phyloP scores from a whole-genome alignment of 306 rosid genomes.

The Herpetospermum pedunculosum region DNA sequence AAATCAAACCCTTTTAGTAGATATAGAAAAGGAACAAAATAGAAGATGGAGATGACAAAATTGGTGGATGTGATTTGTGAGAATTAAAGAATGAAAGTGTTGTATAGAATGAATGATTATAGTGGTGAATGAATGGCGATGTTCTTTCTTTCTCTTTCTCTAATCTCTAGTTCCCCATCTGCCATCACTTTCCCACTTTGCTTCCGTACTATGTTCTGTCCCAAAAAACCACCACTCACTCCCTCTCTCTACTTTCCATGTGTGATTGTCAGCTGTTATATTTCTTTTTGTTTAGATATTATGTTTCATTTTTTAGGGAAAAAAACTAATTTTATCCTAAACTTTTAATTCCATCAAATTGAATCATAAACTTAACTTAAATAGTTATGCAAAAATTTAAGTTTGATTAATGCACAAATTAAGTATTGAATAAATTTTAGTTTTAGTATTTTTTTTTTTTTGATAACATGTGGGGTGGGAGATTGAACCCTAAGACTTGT shows the following conservation, averaged over 20 bases:
- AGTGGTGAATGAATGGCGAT: neutral
- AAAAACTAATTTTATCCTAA: no score
- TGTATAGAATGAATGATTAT: neutral
- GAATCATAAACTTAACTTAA: no score
- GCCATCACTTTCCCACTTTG: slow-evolving; percentile 11
- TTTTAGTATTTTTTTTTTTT: no score
- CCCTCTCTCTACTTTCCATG: neutral
- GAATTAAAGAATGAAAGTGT: neutral
- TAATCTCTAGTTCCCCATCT: neutral
- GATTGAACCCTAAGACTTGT: no score
- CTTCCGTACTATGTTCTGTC: slow-evolving; percentile 8
- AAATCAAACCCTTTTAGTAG: neutral
- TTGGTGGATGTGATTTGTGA: neutral
- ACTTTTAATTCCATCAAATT: no score
- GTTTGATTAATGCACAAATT: no score
- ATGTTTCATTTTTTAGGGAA: no score
- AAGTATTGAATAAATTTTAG: no score
- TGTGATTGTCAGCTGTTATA: neutral
- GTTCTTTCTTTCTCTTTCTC: neutral
- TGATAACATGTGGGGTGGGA: no score
- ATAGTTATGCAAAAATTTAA: no score
- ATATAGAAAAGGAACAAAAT: neutral
- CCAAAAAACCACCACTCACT: neutral
- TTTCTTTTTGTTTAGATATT: neutral
- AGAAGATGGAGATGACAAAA: neutral